Base-by-base conservation (phyloP, 1,139 yeast genomes). In the Zygotorulaspora mrakii region DNA sequence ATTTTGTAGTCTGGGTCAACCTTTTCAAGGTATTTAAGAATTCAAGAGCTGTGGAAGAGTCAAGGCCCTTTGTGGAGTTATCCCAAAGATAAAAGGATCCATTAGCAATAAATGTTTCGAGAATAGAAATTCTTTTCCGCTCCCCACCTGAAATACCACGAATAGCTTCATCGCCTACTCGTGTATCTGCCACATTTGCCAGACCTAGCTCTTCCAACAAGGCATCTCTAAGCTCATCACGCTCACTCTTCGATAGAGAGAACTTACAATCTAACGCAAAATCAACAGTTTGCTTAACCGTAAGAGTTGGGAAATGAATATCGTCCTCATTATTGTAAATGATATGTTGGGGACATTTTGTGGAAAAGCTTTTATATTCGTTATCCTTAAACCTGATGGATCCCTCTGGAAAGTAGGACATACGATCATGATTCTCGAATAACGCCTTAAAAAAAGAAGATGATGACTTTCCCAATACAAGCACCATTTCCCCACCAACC, bases 21-120 rank as follows among this genome's bases (percentile, higher is more conserved):
- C 64, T 61, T 47, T 71, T 66, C 33, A 73, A 62, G 31, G 74
- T 74, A 39, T 61, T 59, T 9, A 73, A 65, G 49, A 67, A 73
- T 49, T 73, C 78, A 43, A 73, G 64, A 12, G 78, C 78, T 12
- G 77, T 73, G 2, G 77, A 67, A 11, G 78, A 71, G 53, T 70
- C 67, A 27, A 62, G 42, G 52, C 79, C 79, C 52, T 76, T 68
- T 7, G 79, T 73, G 17, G 77, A 74, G 50, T 74, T 74, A 59
- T 74, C 78, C 79, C 78, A 74, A 51, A 74, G 65, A 50, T 72
- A 72, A 23, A 74, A 55, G 22, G 70, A 62, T 29, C 71, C 76
- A 37, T 68, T 62, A 38, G 73, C 69, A 17, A 71, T 69, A 48
- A 69, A 62, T 2, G 74, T 73, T 55, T 71, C 76, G 17, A 73